These are phyloP conservation scores for Arachis monticola DNA, from an alignment of 331 rosid genomes.

Conservation along the genomic window DNA sequence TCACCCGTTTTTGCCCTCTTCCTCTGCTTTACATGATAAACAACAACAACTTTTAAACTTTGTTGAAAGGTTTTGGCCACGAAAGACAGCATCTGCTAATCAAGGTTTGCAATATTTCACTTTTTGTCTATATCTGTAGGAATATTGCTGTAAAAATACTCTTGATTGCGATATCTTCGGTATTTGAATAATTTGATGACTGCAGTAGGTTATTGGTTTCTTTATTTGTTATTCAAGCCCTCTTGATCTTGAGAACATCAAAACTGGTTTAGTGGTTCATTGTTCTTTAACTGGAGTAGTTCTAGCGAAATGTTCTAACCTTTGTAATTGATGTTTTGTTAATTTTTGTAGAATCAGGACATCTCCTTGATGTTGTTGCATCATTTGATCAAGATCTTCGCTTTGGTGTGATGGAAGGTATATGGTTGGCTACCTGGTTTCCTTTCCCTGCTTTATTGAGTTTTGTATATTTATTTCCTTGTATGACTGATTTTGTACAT, in stretches of 20 bases:
- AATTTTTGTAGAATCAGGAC: conserved; percentile 35
- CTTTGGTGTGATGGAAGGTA: conserved; percentile 74
- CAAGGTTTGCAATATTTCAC: conserved; percentile 51
- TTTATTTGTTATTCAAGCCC: not conserved
- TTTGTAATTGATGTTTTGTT: not conserved
- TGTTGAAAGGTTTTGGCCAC: conserved; percentile 72
- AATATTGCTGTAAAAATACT: not conserved
- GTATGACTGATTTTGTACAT: conserved; percentile 12
- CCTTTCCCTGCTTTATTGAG: not conserved
- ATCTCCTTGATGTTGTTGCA: conserved; percentile 51
- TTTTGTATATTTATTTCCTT: not conserved
- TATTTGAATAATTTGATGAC: not conserved
- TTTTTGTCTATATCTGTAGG: conserved; percentile 14
- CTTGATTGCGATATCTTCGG: conserved; percentile 8
- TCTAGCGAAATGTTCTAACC: not conserved
- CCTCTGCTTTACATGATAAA: conserved; percentile 60
- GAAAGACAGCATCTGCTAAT: conserved; percentile 41
- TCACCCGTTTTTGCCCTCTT: conserved; percentile 78
- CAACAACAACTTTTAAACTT: conserved; percentile 58
- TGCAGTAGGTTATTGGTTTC: not conserved
- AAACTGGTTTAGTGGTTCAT: not conserved
- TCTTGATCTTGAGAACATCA: not conserved
- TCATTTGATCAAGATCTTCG: conserved; percentile 60
- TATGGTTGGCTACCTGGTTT: not conserved
- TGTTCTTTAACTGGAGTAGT: conserved; percentile 12